phyloP scores from a whole-genome alignment of 345 rosid genomes.

The Citrus reticulata region DNA sequence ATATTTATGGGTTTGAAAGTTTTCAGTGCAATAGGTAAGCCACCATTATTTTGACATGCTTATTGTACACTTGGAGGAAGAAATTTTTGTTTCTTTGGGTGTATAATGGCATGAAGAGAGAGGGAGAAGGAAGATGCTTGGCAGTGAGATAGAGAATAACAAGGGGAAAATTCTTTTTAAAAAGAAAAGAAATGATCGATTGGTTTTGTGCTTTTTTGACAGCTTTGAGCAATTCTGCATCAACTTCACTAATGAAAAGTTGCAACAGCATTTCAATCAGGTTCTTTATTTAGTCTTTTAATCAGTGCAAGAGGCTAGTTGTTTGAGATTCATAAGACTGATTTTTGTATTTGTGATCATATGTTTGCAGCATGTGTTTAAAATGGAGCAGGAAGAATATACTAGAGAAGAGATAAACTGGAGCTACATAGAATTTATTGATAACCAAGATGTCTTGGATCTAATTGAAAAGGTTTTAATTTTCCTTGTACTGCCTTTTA shows the following conservation, averaged over 20 bases:
- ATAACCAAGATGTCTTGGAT: slow-evolving; percentile 87
- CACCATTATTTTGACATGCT: not conserved
- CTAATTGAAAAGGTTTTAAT: slow-evolving; percentile 67
- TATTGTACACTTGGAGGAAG: not conserved
- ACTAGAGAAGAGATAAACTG: slow-evolving; percentile 80
- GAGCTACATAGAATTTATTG: slow-evolving; percentile 92
- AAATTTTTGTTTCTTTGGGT: not conserved
- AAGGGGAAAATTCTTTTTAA: not conserved
- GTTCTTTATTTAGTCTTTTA: slow-evolving; percentile 22
- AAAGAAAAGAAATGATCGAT: not conserved
- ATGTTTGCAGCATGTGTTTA: slow-evolving; percentile 78
- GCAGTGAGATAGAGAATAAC: not conserved
- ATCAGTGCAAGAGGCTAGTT: slow-evolving; percentile 2
- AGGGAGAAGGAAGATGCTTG: not conserved
- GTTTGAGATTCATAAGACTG: not conserved
- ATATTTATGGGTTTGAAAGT: slow-evolving; percentile 95
- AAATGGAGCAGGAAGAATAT: slow-evolving; percentile 95
- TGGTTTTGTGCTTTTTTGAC: slow-evolving; percentile 21
- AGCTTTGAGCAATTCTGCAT: slow-evolving; percentile 97
- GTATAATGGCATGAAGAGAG: not conserved
- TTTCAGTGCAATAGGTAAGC: slow-evolving; percentile 78
- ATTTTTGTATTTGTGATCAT: slow-evolving; percentile 4
- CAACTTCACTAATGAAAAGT: slow-evolving; percentile 89
- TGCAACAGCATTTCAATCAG: slow-evolving; percentile 97
- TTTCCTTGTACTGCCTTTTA: not conserved